Percentiles rank a stretch among this genome's conserved stretches.
Conservation (phyloP, 2,329 filamentous ascomycete genomes). For the Calonectria naviculata region DNA sequence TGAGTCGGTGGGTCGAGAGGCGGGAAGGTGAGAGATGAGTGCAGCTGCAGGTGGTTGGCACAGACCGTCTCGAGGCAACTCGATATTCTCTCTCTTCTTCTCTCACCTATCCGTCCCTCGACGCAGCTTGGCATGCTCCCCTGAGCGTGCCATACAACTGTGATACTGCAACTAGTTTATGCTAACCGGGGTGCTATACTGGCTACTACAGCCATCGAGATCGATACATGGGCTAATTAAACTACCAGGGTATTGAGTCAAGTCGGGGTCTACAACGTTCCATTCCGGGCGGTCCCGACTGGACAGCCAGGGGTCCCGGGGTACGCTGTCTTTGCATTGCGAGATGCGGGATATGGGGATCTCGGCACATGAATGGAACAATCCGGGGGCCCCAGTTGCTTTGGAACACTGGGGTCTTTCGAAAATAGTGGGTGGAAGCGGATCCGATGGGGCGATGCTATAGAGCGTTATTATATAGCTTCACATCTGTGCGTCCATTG, state of each 20-base stretch:
- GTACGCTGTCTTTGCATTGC: background rate
- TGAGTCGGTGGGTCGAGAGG: conserved; percentile 10
- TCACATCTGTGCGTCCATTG: background rate
- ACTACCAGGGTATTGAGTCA: conserved; percentile 14
- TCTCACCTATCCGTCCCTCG: conserved; percentile 7
- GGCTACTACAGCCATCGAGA: background rate
- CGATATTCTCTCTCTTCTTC: background rate
- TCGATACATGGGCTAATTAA: conserved; percentile 4
- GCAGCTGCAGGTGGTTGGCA: background rate
- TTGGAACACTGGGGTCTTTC: background rate
- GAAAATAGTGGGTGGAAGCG: background rate
- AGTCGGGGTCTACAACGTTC: background rate
- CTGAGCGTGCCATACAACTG: conserved; percentile 5
- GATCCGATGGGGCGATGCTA: background rate
- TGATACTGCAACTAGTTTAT: conserved; percentile 12
- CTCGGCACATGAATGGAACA: conserved; percentile 10
- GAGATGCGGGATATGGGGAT: conserved; percentile 1
- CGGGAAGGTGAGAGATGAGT: background rate
- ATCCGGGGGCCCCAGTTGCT: conserved; percentile 2
- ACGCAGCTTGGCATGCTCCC: conserved; percentile 21
- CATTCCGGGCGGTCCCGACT: background rate
- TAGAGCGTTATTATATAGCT: background rate
- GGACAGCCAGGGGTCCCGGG: background rate
- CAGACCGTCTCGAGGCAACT: background rate
- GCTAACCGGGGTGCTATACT: conserved; percentile 6